Percentiles rank a stretch among this genome's conserved stretches.
These are phyloP conservation scores for Paecilomyces variotii DNA, from an alignment of 2,329 filamentous ascomycete species.

Conservation along the genomic window DNA sequence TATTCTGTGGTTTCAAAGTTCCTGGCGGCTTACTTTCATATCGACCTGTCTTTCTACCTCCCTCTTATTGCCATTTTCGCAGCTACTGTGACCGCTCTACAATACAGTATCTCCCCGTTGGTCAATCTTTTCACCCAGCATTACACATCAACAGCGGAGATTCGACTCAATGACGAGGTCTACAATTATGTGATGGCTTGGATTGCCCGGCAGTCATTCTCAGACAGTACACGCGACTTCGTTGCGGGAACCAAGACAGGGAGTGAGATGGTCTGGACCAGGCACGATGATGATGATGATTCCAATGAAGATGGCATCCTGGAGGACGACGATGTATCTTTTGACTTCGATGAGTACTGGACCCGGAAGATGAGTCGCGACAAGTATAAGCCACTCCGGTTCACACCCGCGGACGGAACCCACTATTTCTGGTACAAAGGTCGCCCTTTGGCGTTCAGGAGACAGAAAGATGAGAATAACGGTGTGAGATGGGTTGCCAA, in stretches of 20 bases:
- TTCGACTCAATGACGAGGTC: slow-evolving; percentile 62
- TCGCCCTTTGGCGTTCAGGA: slow-evolving; percentile 39
- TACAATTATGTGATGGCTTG: slow-evolving; percentile 66
- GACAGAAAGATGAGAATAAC: slow-evolving; percentile 20
- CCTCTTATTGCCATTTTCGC: slow-evolving; percentile 48
- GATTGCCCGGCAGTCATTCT: slow-evolving; percentile 56
- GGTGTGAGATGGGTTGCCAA: slow-evolving; percentile 11
- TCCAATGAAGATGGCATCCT: slow-evolving; percentile 20
- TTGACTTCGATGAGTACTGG: slow-evolving; percentile 34
- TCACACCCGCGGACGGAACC: slow-evolving; percentile 59
- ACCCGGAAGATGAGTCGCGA: slow-evolving; percentile 30
- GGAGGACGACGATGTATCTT: slow-evolving; percentile 40
- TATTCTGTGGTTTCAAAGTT: slow-evolving; percentile 51
- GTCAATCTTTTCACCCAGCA: slow-evolving; percentile 44
- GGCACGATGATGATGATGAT: slow-evolving; percentile 23
- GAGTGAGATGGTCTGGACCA: slow-evolving; percentile 19
- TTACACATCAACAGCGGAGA: slow-evolving; percentile 58
- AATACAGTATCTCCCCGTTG: slow-evolving; percentile 44
- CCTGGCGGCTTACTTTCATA: slow-evolving; percentile 49
- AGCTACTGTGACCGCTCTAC: slow-evolving; percentile 43
- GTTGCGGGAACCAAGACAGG: slow-evolving; percentile 57
- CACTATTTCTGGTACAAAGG: slow-evolving; percentile 63
- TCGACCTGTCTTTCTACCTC: slow-evolving; percentile 57
- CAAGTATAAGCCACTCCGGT: slow-evolving; percentile 34
- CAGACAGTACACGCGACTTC: slow-evolving; percentile 52